Percentiles rank a stretch among this genome's conserved stretches.
phyloP scores from a whole-genome alignment of 768 basidiomycete species.

The Mrakia gelida region DNA sequence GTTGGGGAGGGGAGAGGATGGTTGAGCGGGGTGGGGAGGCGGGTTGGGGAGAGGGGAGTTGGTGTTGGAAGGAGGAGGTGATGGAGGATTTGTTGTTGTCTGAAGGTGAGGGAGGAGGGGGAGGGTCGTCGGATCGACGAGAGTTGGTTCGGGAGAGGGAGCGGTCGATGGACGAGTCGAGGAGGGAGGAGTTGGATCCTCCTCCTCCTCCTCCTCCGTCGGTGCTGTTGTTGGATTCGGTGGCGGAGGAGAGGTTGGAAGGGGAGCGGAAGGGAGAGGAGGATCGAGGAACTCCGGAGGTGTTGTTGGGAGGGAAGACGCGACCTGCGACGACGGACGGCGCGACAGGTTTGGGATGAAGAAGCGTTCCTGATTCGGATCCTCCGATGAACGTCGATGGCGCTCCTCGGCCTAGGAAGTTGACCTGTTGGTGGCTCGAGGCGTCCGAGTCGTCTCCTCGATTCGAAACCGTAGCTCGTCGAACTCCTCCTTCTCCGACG shows the following conservation, averaged over 20 bases:
- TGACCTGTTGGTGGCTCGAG: background rate
- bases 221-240: background rate
- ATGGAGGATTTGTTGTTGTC: constrained; percentile 15
- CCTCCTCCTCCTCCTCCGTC: background rate
- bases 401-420: background rate
- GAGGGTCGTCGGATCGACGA: constrained; percentile 2
- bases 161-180: background rate
- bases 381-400: background rate
- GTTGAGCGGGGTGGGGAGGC: background rate
- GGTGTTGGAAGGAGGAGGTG: constrained; percentile 20
- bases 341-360: constrained; percentile 12
- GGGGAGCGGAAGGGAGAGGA: constrained; percentile 7
- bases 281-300: background rate
- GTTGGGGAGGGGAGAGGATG: background rate
- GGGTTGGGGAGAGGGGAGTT: constrained; percentile 2
- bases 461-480: background rate
- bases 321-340: background rate
- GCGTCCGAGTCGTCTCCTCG: background rate
- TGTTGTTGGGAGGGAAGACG: background rate
- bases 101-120: background rate
- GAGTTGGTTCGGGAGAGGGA: constrained; percentile 10
- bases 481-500: background rate
- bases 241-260: constrained; percentile 8
- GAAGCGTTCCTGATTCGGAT: constrained; percentile 2
- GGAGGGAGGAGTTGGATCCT: background rate